Percentiles rank a stretch among this genome's conserved stretches.
Conservation (phyloP, 306 rosid genomes). For the Inga oerstediana region DNA sequence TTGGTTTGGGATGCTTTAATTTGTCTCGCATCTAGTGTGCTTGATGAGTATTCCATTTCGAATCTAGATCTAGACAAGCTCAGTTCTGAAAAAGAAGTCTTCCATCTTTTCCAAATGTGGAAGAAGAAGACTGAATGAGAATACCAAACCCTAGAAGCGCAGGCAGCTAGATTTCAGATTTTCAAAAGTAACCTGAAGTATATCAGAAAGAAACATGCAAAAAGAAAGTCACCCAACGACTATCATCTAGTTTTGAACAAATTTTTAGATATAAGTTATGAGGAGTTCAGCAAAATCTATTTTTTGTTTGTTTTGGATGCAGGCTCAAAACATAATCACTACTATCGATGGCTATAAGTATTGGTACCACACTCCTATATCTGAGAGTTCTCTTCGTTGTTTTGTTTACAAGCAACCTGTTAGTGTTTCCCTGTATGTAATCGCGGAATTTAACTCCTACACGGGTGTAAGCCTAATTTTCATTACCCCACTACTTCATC, state of each 20-base stretch:
- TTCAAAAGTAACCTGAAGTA: not conserved
- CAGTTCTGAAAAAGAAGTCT: not conserved
- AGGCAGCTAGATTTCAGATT: not conserved
- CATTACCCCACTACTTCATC: too few species aligned
- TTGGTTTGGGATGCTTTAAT: not conserved
- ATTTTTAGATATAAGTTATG: not conserved
- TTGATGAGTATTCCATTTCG: not conserved
- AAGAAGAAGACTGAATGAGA: not conserved
- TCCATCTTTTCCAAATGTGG: not conserved
- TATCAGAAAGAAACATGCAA: not conserved
- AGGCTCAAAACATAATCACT: too few species aligned
- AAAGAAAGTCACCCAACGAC: not conserved
- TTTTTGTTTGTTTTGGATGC: too few species aligned
- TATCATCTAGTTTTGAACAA: not conserved
- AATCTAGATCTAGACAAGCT: not conserved
- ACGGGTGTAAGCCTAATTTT: too few species aligned
- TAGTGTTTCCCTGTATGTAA: too few species aligned
- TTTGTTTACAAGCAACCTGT: too few species aligned
- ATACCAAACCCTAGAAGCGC: not conserved
- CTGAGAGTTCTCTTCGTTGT: too few species aligned
- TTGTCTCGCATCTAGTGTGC: not conserved
- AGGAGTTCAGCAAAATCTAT: not conserved
- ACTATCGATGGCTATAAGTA: too few species aligned
- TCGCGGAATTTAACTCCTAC: too few species aligned
- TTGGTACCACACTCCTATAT: too few species aligned